Conservation (phyloP, 306 rosid species). For the Pueraria montana region DNA sequence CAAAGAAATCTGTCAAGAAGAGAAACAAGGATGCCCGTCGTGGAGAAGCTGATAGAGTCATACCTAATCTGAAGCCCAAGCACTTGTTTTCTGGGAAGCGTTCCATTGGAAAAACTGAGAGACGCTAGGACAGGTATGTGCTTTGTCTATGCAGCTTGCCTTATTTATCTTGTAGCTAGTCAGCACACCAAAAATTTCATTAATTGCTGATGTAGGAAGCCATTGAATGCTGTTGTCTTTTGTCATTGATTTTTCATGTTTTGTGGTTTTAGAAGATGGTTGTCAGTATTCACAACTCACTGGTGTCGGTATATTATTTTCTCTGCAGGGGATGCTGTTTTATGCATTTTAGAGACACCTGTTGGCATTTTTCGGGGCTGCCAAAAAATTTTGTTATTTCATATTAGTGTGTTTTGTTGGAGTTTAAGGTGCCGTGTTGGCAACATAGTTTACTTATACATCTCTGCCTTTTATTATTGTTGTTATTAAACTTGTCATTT, state of each 20-base stretch:
- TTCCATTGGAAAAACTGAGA: constrained; percentile 71
- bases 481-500: neutral
- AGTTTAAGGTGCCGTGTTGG: neutral
- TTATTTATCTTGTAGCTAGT: constrained; percentile 17
- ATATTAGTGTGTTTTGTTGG: constrained; percentile 12
- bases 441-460: constrained; percentile 19
- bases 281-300: neutral
- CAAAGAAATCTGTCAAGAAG: constrained; percentile 72
- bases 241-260: constrained; percentile 33
- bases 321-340: constrained; percentile 43
- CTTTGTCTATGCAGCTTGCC: neutral
- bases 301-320: neutral
- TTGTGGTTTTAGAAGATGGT: constrained; percentile 3
- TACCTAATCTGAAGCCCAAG: constrained; percentile 79
- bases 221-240: neutral
- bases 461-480: neutral
- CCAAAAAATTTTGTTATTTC: constrained; percentile 18
- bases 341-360: neutral
- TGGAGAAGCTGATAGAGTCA: constrained; percentile 94
- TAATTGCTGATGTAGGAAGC: neutral
- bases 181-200: neutral
- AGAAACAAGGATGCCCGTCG: constrained; percentile 88
- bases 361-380: constrained; percentile 1
- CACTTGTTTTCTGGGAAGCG: constrained; percentile 90
- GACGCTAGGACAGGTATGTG: constrained; percentile 68